phyloP scores from a whole-genome alignment of 2,329 filamentous ascomycete genomes.

The Penicillium sclerotiorum region DNA sequence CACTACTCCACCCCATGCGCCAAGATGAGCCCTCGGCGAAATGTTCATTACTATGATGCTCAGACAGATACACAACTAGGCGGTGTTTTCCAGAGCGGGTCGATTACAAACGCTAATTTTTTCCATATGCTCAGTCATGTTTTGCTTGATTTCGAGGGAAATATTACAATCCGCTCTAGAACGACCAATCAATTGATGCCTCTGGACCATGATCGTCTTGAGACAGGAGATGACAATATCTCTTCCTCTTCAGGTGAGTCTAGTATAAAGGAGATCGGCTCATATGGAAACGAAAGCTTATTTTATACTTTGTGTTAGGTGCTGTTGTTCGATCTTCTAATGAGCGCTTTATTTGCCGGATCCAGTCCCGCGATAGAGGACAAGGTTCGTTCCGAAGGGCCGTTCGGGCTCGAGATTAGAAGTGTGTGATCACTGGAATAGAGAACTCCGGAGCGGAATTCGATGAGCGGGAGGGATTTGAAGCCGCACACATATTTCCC shows the following conservation, averaged over 20 bases:
- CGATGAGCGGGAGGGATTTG: slow-evolving; percentile 4
- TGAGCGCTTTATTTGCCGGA: slow-evolving; percentile 9
- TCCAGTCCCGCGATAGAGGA: slow-evolving; percentile 1
- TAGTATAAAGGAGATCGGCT: neutral
- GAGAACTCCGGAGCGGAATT: neutral
- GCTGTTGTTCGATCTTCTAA: slow-evolving; percentile 4
- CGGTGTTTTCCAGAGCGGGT: slow-evolving; percentile 13
- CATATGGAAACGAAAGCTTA: slow-evolving; percentile 3
- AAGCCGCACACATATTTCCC: slow-evolving; percentile 13
- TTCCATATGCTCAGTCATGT: slow-evolving; percentile 12
- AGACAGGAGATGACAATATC: slow-evolving; percentile 10
- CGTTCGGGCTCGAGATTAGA: slow-evolving; percentile 5
- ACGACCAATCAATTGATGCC: slow-evolving; percentile 3
- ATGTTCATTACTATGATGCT: slow-evolving; percentile 13
- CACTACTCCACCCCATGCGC: too few species aligned
- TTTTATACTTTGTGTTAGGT: slow-evolving; percentile 2
- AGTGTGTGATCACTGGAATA: slow-evolving; percentile 10
- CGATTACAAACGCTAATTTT: slow-evolving; percentile 14
- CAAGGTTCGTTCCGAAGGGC: neutral
- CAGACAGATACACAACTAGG: slow-evolving; percentile 9
- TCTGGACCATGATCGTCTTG: slow-evolving; percentile 2
- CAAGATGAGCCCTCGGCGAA: slow-evolving; percentile 3
- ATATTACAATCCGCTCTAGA: neutral
- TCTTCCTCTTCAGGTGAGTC: neutral
- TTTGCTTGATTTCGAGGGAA: slow-evolving; percentile 5